A percentile compares a stretch with the other conserved stretches of the same genome.
These are phyloP conservation scores for Monilinia fructigena DNA, from an alignment of 2,329 filamentous ascomycete genomes.

Conservation along the genomic window DNA sequence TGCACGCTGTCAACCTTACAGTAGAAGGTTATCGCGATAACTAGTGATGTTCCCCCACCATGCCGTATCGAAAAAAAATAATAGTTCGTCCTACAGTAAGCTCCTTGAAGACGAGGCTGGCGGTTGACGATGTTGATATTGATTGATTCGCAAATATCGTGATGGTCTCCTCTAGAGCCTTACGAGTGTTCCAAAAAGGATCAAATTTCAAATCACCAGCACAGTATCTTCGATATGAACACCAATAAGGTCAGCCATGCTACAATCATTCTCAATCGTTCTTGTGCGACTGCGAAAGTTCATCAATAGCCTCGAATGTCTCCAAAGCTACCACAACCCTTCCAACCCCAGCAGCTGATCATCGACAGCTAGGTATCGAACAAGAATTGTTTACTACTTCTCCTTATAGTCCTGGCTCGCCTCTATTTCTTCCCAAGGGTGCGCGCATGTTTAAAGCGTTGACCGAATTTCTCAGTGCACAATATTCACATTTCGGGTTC, in stretches of 20 bases:
- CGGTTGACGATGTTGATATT: background rate
- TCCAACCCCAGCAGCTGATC: slow-evolving; percentile 46
- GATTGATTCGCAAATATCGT: slow-evolving; percentile 25
- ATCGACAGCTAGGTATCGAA: slow-evolving; percentile 58
- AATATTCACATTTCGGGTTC: slow-evolving; percentile 83
- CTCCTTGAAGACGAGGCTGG: background rate
- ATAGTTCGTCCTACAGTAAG: background rate
- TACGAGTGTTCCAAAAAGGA: slow-evolving; percentile 30
- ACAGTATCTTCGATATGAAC: slow-evolving; percentile 24
- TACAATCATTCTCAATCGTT: slow-evolving; percentile 32
- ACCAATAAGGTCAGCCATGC: slow-evolving; percentile 19
- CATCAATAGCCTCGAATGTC: slow-evolving; percentile 19
- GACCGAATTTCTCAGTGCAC: slow-evolving; percentile 75
- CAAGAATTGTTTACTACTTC: slow-evolving; percentile 81
- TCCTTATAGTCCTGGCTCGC: slow-evolving; percentile 78
- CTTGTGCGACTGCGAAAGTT: slow-evolving; percentile 38
- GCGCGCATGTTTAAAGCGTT: slow-evolving; percentile 81
- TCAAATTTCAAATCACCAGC: slow-evolving; percentile 8
- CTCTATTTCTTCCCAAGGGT: slow-evolving; percentile 80
- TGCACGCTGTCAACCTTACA: too few relatives aligned
- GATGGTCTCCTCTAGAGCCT: slow-evolving; percentile 39
- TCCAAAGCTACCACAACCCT: slow-evolving; percentile 18
- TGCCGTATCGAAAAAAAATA: background rate
- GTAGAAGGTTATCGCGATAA: background rate
- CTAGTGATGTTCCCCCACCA: slow-evolving; percentile 9